These are phyloP conservation scores for Microcyclosporella mali DNA, from an alignment of 2,329 filamentous ascomycete genomes.

Conservation along the genomic window DNA sequence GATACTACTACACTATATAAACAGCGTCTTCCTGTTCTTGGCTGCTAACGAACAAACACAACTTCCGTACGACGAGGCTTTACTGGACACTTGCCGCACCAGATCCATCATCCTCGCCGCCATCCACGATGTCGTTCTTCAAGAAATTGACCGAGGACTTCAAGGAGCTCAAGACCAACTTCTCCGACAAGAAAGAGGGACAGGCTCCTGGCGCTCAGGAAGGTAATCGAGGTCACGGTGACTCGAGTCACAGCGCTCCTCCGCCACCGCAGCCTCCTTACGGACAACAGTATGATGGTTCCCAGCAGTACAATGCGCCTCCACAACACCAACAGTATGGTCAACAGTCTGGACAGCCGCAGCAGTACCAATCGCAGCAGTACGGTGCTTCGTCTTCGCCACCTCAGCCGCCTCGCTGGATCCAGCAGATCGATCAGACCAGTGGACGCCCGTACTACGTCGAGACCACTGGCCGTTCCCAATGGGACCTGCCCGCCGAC, in stretches of 20 bases:
- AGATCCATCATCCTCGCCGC: too few species aligned
- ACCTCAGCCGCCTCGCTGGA: conserved; percentile 56
- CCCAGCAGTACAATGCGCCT: conserved; percentile 26
- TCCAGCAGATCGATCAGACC: conserved; percentile 56
- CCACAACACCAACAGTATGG: conserved; percentile 19
- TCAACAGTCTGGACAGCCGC: conserved; percentile 17
- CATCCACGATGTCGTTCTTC: conserved; percentile 38
- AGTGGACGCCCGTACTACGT: conserved; percentile 60
- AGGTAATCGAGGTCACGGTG: conserved; percentile 5
- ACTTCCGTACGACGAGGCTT: too few species aligned
- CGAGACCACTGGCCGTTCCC: conserved; percentile 55
- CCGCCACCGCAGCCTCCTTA: not conserved
- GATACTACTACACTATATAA: too few species aligned
- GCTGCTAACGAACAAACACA: too few species aligned
- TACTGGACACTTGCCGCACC: too few species aligned
- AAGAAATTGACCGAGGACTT: conserved; percentile 44
- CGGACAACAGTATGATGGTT: conserved; percentile 21
- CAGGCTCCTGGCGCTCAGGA: conserved; percentile 8
- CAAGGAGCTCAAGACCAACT: conserved; percentile 34
- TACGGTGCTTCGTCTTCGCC: conserved; percentile 35
- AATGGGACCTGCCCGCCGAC: conserved; percentile 55
- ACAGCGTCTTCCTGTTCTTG: too few species aligned
- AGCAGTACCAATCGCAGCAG: conserved; percentile 16
- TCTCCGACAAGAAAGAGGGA: conserved; percentile 23
- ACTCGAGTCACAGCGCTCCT: conserved; percentile 5